Evolutionary conservation across 352 stramenopile species (phyloP).

Genomic region (Globisporangium nagaii): DNA sequence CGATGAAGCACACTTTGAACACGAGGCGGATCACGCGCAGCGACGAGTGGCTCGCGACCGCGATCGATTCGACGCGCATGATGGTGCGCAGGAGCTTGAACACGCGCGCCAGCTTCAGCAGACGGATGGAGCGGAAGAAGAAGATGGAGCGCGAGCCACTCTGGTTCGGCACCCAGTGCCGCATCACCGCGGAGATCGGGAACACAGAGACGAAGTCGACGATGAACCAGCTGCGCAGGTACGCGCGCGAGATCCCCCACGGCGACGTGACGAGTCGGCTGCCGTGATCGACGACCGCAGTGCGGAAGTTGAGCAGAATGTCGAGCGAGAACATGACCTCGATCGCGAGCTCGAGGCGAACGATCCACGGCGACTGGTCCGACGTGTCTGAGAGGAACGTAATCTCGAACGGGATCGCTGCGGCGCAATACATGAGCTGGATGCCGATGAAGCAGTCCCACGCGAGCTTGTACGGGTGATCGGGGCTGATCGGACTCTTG

Average conservation of each 20-base stretch:
- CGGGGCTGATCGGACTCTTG: conserved; percentile 34
- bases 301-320: conserved; percentile 56
- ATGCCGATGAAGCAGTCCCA: conserved; percentile 48
- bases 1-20: conserved; percentile 58
- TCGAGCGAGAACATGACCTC: conserved; percentile 48
- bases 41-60: conserved; percentile 39
- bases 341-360: conserved; percentile 32
- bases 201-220: conserved; percentile 67
- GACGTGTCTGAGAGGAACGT: conserved; percentile 37
- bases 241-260: conserved; percentile 27
- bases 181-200: conserved; percentile 35
- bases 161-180: conserved; percentile 6
- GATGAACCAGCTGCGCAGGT: conserved; percentile 67
- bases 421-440: conserved; percentile 45
- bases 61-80: conserved; percentile 44
- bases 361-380: conserved; percentile 12
- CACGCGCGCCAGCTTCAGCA: conserved; percentile 83
- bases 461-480: conserved; percentile 35
- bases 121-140: conserved; percentile 58
- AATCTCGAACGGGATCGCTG: conserved; percentile 59
- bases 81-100: conserved; percentile 82
- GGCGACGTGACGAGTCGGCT: conserved; percentile 24
- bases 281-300: conserved; percentile 26
- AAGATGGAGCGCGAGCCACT: conserved; percentile 25
- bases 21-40: conserved; percentile 51